Conservation (phyloP, 768 basidiomycete genomes). For the Tylopilus balloui region DNA sequence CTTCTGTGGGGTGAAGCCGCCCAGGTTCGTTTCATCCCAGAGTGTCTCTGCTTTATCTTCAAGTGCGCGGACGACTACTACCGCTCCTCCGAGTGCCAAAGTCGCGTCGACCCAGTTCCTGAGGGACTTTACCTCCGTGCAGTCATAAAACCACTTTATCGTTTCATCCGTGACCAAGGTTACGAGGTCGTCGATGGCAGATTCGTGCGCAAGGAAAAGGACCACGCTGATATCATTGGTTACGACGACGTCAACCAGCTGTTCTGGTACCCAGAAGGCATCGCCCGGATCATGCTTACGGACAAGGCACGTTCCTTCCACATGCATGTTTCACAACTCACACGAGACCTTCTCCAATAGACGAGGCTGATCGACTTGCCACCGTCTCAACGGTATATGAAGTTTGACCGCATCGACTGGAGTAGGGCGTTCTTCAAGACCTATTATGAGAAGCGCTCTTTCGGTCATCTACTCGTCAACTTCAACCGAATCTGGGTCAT, state of each 20-base stretch:
- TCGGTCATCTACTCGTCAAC: conserved; percentile 96
- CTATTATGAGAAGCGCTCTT: conserved; percentile 95
- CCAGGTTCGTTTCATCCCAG: conserved; percentile 93
- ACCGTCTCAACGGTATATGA: conserved; percentile 91
- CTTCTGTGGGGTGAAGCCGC: conserved; percentile 99
- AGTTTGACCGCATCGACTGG: conserved; percentile 97
- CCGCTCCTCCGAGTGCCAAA: conserved; percentile 97
- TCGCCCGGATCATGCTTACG: conserved; percentile 80
- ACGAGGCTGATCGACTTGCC: conserved; percentile 88
- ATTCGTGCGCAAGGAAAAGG: conserved; percentile 88
- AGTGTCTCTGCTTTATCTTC: conserved; percentile 99
- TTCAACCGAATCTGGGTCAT: conserved; percentile 99
- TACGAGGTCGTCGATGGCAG: conserved; percentile 95
- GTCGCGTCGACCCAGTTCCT: conserved; percentile 82
- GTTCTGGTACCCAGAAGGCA: conserved; percentile 99
- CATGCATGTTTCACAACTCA: neutral
- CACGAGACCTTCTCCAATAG: conserved; percentile 38
- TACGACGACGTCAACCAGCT: conserved; percentile 99
- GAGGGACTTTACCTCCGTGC: conserved; percentile 92
- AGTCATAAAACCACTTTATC: conserved; percentile 90
- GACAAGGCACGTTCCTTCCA: conserved; percentile 65
- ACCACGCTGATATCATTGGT: conserved; percentile 93
- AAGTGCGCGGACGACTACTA: conserved; percentile 99
- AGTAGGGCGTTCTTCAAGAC: conserved; percentile 97
- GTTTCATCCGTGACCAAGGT: conserved; percentile 95